Base-by-base conservation (phyloP, 352 stramenopile species). In the Globisporangium takayamanum region DNA sequence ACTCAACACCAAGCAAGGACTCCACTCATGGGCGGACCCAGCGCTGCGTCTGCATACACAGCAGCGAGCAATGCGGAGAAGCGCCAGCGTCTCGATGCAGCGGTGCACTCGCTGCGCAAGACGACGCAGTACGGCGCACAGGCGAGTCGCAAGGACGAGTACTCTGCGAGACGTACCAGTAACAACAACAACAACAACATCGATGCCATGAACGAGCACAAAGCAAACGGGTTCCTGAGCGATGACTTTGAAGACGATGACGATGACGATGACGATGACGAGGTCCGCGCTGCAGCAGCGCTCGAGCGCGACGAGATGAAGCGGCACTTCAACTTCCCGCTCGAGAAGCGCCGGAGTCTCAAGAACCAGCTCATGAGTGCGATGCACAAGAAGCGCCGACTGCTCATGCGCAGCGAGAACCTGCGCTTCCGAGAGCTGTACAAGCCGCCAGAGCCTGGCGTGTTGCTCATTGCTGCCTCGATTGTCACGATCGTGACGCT, bases 341-440 rank as follows among this genome's bases (percentile, higher is more conserved):
- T 76, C 11, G 64, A 81, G 57, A 71, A 60, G 49, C 58, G 62
- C 11, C 73, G 66, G 50, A 71, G 60, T 7, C 52, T 82, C 11
- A 62, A 66, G 16, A 60, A 63, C 52, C 64, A 77, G 14, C 74
- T 85, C 36, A 56, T 82, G 44, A 67, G 67, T 33, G 63, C 75
- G 3, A 76, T 91, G 71, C 69, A 69, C 36, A 71, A 75, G 51
- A 89, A 89, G 59, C 74, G 78, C 36, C 80, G 75, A 5, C 67
- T 89, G 69, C 63, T 89, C 53, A 67, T 72, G 57, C 75, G 71
- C 62, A 87, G 82, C 51, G 73, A 90, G 62, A 90, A 89, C 59
- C 57, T 92, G 54, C 83, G 78, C 58, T 90, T 91, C 58, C 80
- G 78, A 5, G 78, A 90, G 53, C 62, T 92, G 8, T 89, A 90